Conservation (phyloP, 352 stramenopile genomes). For the Globisporangium paddicum region DNA sequence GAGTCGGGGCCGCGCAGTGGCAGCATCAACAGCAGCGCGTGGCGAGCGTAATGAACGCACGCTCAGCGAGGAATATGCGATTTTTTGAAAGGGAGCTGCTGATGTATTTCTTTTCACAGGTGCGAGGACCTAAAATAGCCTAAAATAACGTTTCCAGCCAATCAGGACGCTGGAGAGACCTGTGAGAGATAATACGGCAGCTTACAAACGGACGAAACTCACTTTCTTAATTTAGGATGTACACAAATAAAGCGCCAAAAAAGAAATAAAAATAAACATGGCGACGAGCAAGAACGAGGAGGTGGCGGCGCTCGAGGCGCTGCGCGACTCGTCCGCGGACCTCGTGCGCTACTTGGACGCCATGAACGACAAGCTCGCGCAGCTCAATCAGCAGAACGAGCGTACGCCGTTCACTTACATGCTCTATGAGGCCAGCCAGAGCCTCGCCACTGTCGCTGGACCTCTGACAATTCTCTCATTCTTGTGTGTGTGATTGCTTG, state of each 20-base stretch:
- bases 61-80: neutral
- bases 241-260: no score
- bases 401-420: constrained; percentile 25
- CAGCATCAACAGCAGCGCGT: constrained; percentile 27
- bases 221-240: no score
- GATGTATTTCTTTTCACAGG: neutral
- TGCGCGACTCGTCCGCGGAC: constrained; percentile 71
- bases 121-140: neutral
- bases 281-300: constrained; percentile 68
- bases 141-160: neutral
- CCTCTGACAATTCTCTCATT: neutral
- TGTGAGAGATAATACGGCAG: neutral
- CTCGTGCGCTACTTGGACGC: constrained; percentile 69
- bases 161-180: neutral
- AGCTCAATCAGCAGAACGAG: constrained; percentile 83
- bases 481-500: neutral
- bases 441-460: neutral
- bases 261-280: constrained; percentile 16
- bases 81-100: neutral
- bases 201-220: neutral
- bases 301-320: constrained; percentile 70
- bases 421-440: no score
- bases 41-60: neutral
- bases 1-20: constrained; percentile 34
- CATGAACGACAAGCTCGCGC: constrained; percentile 68